Percentiles rank a stretch among this genome's conserved stretches.
Conservation (phyloP, 1,284 basidiomycete genomes). For the Cerrena zonata region DNA sequence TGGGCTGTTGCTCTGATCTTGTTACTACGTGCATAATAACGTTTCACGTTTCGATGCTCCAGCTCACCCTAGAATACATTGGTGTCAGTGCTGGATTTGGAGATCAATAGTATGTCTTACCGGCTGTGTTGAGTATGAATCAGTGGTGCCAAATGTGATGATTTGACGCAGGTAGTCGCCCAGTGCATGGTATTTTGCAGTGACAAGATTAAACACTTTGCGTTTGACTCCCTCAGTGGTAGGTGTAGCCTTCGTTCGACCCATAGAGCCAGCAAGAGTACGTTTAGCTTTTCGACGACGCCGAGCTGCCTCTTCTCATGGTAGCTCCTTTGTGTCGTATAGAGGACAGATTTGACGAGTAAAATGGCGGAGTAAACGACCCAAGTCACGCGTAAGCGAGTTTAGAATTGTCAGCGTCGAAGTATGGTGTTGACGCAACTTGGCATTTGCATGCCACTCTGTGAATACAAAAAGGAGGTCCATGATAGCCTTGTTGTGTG, state of each 20-base stretch:
- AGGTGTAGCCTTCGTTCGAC: not conserved
- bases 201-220: conserved; percentile 15
- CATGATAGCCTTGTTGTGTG: conserved; percentile 17
- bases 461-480: conserved; percentile 15
- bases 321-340: conserved; percentile 16
- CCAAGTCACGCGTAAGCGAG: conserved; percentile 13
- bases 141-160: conserved; percentile 18
- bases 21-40: conserved; percentile 5
- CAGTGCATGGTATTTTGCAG: conserved; percentile 20
- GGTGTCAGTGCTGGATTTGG: not conserved
- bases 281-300: not conserved
- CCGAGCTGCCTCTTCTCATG: conserved; percentile 13
- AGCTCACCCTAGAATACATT: conserved; percentile 3
- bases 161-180: conserved; percentile 18
- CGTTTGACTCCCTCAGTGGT: too few relatives aligned
- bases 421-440: conserved; percentile 21
- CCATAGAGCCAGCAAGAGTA: not conserved
- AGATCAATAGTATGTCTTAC: conserved; percentile 12
- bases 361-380: conserved; percentile 15
- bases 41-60: conserved; percentile 7
- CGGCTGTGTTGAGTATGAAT: conserved; percentile 21
- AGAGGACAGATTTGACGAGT: conserved; percentile 6
- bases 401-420: conserved; percentile 14
- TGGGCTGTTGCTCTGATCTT: not conserved
- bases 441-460: conserved; percentile 22